These are phyloP conservation scores for Solanum medicagineum DNA, from an alignment of 257 asterid species.

Conservation along the genomic window DNA sequence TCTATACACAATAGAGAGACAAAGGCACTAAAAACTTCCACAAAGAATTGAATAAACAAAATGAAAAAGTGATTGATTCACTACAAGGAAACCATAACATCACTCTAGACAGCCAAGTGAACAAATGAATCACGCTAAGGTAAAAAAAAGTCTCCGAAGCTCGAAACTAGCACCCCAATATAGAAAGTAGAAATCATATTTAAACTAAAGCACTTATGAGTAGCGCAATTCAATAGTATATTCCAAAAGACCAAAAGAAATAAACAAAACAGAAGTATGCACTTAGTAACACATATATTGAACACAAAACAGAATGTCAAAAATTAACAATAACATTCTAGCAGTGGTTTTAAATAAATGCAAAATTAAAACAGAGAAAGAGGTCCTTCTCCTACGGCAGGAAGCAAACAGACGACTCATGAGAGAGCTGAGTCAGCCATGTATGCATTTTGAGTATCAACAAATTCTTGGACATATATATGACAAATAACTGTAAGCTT, in stretches of 20 bases:
- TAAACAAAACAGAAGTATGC: neutral
- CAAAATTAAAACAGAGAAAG: neutral
- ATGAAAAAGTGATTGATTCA: neutral
- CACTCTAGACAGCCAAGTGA: neutral
- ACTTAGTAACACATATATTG: neutral
- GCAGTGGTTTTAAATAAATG: neutral
- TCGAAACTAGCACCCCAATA: neutral
- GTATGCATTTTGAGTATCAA: neutral
- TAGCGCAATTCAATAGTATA: neutral
- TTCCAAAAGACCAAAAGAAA: neutral
- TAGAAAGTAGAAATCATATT: neutral
- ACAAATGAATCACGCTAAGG: neutral
- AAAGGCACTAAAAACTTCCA: neutral
- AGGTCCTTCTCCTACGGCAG: neutral
- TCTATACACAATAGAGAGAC: neutral
- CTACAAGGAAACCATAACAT: neutral
- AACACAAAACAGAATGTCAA: neutral
- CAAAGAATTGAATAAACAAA: neutral
- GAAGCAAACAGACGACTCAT: neutral
- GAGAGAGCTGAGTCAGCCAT: neutral
- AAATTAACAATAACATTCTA: neutral
- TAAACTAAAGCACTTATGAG: neutral
- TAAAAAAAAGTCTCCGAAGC: neutral
- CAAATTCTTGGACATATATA: neutral
- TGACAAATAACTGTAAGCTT: neutral